phyloP scores from a whole-genome alignment of 805 yeast species.

The Cyberlindnera saturnus region DNA sequence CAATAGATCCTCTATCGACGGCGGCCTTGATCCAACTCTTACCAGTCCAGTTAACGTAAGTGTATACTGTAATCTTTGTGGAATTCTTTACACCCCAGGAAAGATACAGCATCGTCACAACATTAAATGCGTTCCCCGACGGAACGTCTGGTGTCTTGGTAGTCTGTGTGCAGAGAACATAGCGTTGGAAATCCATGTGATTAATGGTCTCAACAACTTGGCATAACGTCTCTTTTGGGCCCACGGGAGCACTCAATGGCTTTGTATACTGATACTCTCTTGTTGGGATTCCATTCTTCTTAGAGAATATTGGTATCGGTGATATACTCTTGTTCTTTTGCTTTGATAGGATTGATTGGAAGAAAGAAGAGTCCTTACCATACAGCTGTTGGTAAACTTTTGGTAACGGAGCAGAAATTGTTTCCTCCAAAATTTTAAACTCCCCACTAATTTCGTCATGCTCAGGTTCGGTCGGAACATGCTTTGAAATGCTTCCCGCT shows the following conservation, averaged over 20 bases:
- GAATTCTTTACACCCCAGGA: conserved; percentile 57
- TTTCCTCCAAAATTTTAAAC: conserved; percentile 47
- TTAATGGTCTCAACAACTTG: conserved; percentile 54
- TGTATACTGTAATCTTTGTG: conserved; percentile 48
- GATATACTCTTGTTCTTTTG: conserved; percentile 62
- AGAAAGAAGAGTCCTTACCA: conserved; percentile 49
- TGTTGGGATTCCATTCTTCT: conserved; percentile 23
- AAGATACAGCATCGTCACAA: conserved; percentile 49
- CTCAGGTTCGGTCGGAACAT: conserved; percentile 40
- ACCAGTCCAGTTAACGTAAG: conserved; percentile 63
- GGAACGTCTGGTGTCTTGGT: conserved; percentile 83
- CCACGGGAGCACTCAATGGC: conserved; percentile 63
- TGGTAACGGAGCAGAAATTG: conserved; percentile 59
- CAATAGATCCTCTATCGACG: conserved; percentile 66
- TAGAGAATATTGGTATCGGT: conserved; percentile 35
- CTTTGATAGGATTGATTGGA: conserved; percentile 40
- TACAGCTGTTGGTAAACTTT: conserved; percentile 51
- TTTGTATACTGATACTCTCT: conserved; percentile 55
- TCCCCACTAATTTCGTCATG: conserved; percentile 45
- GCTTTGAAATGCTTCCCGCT: conserved; percentile 23
- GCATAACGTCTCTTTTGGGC: conserved; percentile 73
- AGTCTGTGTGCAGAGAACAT: conserved; percentile 45
- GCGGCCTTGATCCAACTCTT: conserved; percentile 76
- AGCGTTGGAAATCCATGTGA: conserved; percentile 40
- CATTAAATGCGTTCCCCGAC: conserved; percentile 61